Evolutionary conservation across 805 yeast species (phyloP), one percentile per base, ranked within the genome.

Genomic region (Vanderwaltozyma tropicalis): DNA sequence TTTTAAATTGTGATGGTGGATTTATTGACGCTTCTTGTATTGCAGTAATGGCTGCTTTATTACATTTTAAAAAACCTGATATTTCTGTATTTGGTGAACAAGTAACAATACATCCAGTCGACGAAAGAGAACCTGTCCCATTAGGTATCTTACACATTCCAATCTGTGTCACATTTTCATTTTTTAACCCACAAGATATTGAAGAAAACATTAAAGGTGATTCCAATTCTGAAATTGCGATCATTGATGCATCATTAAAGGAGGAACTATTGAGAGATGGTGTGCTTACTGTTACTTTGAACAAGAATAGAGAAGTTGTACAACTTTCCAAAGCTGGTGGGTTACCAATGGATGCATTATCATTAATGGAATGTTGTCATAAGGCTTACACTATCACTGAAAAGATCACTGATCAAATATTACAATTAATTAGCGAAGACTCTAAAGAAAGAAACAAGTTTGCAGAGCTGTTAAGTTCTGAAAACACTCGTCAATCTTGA

Each of bases 261-360:
- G 98, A 89, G 60, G 96, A 88, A 53, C 58, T 69, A 14, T 59
- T 86, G 16, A 69, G 89, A 42, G 80, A 78, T 32, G 95, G 96
- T 18, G 72, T 75, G 2, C 67, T 89, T 61, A 84, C 94, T 1
- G 75, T 92, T 24, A 86, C 98, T 0, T 62, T 88, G 40, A 92
- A 92, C 57, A 85, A 82, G 48, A 89, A 89, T 55, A 73, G 89
- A 47, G 98, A 92, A 52, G 66, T 92, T 7, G 88, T 95, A 34
- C 98, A 92, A 56, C 69, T 92, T 21, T 71, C 81, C 31, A 92
- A 89, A 53, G 83, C 87, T 24, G 98, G 97, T 35, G 96, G 95
- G 0, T 64, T 83, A 32, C 83, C 88, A 6, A 74, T 89, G 46
- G 88, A 84, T 50, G 85, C 92, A 0, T 52, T 70, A 27, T 64